These are phyloP conservation scores for Leersia perrieri DNA, from an alignment of 176 grass and related monocot species.

Conservation along the genomic window DNA sequence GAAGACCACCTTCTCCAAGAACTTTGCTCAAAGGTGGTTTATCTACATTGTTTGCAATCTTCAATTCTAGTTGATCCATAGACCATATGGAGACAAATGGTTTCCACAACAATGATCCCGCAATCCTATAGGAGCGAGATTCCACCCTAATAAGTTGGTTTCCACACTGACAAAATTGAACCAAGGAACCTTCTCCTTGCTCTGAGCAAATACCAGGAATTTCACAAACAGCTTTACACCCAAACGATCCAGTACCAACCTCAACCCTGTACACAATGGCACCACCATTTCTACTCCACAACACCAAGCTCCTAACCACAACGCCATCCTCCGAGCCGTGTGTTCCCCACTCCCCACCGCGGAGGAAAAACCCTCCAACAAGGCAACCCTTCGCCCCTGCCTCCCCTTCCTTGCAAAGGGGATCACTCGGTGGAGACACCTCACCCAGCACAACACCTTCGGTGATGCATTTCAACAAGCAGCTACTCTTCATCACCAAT, in stretches of 20 bases:
- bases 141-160: conserved; percentile 51
- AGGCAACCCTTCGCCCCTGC: conserved; percentile 39
- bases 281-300: conserved; percentile 65
- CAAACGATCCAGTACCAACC: conserved; percentile 45
- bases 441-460: conserved; percentile 60
- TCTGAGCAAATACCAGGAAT: conserved; percentile 42
- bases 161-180: conserved; percentile 61
- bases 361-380: conserved; percentile 54
- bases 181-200: conserved; percentile 25
- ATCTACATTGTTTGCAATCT: conserved; percentile 3
- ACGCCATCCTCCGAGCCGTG: conserved; percentile 15
- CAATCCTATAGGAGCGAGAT: conserved; percentile 44
- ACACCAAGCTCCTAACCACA: conserved; percentile 44
- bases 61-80: conserved; percentile 43
- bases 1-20: conserved; percentile 72
- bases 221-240: conserved; percentile 53
- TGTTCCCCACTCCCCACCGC: conserved; percentile 22
- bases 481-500: conserved; percentile 50
- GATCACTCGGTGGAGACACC: conserved; percentile 42
- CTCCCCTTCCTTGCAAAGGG: conserved; percentile 44
- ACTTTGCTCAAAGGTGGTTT: conserved; percentile 46
- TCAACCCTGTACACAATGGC: conserved; percentile 64
- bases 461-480: conserved; percentile 67
- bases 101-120: conserved; percentile 70
- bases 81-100: conserved; percentile 71